phyloP scores from a whole-genome alignment of 2,329 filamentous ascomycete genomes.

The Penicillium sp. region DNA sequence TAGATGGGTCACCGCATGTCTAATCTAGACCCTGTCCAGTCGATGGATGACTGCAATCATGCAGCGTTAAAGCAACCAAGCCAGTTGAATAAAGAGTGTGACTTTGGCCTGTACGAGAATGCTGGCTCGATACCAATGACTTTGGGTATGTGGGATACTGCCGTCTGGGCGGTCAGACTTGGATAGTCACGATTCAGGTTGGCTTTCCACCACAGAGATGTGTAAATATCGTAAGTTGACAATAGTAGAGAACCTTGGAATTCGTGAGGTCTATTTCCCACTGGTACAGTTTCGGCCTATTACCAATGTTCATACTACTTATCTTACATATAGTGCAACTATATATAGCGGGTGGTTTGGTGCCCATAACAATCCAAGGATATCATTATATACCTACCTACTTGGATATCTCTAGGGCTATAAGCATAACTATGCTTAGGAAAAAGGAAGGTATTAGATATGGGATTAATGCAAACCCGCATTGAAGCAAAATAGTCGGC shows the following conservation, averaged over 20 bases:
- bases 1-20: constrained; percentile 34
- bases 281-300: not conserved
- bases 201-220: not conserved
- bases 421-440: too few species aligned
- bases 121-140: not conserved
- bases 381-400: not conserved
- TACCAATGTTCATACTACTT: not conserved
- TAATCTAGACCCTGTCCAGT: constrained; percentile 1
- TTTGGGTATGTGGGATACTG: constrained; percentile 2
- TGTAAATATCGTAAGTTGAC: not conserved
- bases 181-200: not conserved
- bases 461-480: not conserved
- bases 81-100: not conserved
- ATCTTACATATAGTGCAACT: not conserved
- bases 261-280: not conserved
- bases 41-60: not conserved
- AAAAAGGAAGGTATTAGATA: not conserved
- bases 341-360: not conserved
- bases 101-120: not conserved
- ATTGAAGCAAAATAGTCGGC: not conserved
- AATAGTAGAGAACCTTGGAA: not conserved
- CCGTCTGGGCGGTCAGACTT: constrained; percentile 5
- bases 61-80: not conserved
- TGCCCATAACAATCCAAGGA: not conserved
- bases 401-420: too few species aligned